Percentiles rank a stretch among this genome's conserved stretches.
phyloP scores from a whole-genome alignment of 441 rosid species.

The Gossypium lobatum region DNA sequence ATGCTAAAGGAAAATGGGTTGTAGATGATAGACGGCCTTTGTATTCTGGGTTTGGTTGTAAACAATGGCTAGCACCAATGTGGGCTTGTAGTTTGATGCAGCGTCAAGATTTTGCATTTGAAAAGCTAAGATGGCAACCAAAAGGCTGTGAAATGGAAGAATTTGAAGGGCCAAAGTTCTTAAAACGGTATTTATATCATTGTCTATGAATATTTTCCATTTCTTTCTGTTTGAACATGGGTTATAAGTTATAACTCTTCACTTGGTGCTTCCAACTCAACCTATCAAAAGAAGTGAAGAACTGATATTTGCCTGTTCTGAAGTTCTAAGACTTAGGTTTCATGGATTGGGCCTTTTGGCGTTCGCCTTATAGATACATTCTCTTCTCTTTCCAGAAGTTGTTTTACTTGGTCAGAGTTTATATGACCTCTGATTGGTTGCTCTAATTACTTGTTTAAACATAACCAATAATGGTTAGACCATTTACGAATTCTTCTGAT shows the following conservation, averaged over 20 bases:
- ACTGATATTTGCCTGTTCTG: background rate
- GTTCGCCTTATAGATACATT: conserved; percentile 3
- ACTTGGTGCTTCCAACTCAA: background rate
- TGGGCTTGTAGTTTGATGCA: conserved; percentile 92
- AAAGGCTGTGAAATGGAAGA: conserved; percentile 75
- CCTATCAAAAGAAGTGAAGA: background rate
- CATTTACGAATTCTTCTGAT: conserved; percentile 16
- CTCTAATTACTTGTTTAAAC: background rate
- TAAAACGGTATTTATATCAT: conserved; percentile 40
- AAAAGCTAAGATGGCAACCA: conserved; percentile 79
- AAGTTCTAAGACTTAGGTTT: background rate
- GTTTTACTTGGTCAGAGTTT: background rate
- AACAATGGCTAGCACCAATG: conserved; percentile 82
- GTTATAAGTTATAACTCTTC: background rate
- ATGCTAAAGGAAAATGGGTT: conserved; percentile 89
- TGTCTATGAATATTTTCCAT: background rate
- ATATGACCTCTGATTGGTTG: background rate
- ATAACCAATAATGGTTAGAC: conserved; percentile 10
- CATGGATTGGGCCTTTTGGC: background rate
- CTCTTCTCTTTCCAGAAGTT: background rate
- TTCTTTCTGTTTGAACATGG: background rate
- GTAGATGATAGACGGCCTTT: conserved; percentile 58
- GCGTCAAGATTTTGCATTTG: conserved; percentile 75
- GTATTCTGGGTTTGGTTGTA: conserved; percentile 78
- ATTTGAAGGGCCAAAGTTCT: conserved; percentile 66